These are phyloP conservation scores for Acrodontium crateriforme DNA, from an alignment of 2,329 filamentous ascomycete genomes.

Conservation along the genomic window DNA sequence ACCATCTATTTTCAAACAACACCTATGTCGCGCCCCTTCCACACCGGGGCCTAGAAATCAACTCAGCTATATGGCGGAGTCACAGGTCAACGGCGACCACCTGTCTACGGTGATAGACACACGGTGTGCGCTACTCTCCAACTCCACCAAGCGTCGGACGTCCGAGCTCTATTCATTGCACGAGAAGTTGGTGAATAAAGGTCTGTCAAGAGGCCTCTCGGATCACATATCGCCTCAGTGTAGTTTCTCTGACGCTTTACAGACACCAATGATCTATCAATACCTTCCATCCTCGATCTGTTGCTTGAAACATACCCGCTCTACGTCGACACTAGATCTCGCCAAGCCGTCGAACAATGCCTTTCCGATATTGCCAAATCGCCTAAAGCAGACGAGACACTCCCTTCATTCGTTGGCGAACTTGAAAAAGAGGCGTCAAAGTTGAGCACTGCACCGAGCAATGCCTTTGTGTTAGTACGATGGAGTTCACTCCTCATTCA, in stretches of 20 bases:
- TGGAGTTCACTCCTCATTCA: constrained; percentile 77
- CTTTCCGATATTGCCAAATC: constrained; percentile 52
- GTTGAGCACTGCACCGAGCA: constrained; percentile 59
- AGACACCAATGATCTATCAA: too few relatives aligned
- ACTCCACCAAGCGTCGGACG: constrained; percentile 35
- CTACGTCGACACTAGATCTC: constrained; percentile 74
- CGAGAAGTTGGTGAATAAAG: constrained; percentile 28
- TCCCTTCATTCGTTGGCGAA: constrained; percentile 51
- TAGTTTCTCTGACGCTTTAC: too few relatives aligned
- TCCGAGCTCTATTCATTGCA: constrained; percentile 31
- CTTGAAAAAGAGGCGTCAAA: constrained; percentile 64
- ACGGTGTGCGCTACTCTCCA: constrained; percentile 31
- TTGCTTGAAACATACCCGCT: constrained; percentile 79
- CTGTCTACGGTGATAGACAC: too few relatives aligned
- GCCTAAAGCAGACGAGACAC: constrained; percentile 40
- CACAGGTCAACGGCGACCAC: constrained; percentile 10
- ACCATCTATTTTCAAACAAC: too few relatives aligned
- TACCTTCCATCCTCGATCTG: constrained; percentile 41
- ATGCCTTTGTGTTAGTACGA: constrained; percentile 77
- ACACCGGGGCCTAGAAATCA: too few relatives aligned
- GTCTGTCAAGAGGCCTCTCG: constrained; percentile 20
- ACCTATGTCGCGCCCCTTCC: too few relatives aligned
- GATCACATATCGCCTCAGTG: too few relatives aligned
- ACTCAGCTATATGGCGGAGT: constrained; percentile 15
- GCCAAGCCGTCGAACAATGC: constrained; percentile 70